Evolutionary conservation across 495 filamentous ascomycete genomes (phyloP).

Genomic region (Talaromyces ruber): DNA sequence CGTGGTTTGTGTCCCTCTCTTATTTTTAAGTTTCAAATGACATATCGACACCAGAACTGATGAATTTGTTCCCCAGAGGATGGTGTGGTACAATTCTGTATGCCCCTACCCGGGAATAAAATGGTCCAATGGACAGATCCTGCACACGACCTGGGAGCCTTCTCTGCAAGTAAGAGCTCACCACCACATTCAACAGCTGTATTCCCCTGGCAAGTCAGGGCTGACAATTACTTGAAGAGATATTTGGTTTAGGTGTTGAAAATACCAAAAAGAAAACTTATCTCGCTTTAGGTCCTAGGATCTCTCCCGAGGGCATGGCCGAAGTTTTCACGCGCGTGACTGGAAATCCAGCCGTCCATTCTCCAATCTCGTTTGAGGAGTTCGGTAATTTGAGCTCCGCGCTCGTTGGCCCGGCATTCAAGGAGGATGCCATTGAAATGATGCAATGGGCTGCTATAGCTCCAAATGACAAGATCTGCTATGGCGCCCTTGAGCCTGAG

Average conservation of each 20-base stretch:
- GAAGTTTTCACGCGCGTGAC: slow-evolving; percentile 10
- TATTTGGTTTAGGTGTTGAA: slow-evolving; percentile 9
- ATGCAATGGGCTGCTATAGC: slow-evolving; percentile 15
- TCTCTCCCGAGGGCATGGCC: slow-evolving; percentile 3
- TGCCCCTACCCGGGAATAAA: slow-evolving; percentile 8
- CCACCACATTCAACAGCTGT: slow-evolving; percentile 3
- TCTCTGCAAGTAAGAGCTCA: slow-evolving; percentile 12
- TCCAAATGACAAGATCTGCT: slow-evolving; percentile 13
- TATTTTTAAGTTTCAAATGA: not conserved
- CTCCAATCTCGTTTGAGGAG: slow-evolving; percentile 11
- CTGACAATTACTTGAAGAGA: slow-evolving; percentile 7
- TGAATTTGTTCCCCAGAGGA: slow-evolving; percentile 8
- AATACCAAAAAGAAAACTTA: slow-evolving; percentile 10
- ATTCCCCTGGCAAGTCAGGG: not conserved
- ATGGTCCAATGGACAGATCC: slow-evolving; percentile 15
- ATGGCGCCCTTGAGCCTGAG: slow-evolving; percentile 10
- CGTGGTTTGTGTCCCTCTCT: slow-evolving; percentile 2
- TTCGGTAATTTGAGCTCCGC: slow-evolving; percentile 5
- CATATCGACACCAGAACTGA: slow-evolving; percentile 4
- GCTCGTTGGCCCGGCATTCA: slow-evolving; percentile 8
- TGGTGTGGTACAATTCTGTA: slow-evolving; percentile 11
- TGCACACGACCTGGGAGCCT: slow-evolving; percentile 12
- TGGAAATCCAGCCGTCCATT: slow-evolving; percentile 6
- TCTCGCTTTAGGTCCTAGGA: slow-evolving; percentile 10
- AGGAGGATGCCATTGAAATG: slow-evolving; percentile 13